Evolutionary conservation across 805 yeast species (phyloP).

Genomic region (Scheffersomyces amazonensis): DNA sequence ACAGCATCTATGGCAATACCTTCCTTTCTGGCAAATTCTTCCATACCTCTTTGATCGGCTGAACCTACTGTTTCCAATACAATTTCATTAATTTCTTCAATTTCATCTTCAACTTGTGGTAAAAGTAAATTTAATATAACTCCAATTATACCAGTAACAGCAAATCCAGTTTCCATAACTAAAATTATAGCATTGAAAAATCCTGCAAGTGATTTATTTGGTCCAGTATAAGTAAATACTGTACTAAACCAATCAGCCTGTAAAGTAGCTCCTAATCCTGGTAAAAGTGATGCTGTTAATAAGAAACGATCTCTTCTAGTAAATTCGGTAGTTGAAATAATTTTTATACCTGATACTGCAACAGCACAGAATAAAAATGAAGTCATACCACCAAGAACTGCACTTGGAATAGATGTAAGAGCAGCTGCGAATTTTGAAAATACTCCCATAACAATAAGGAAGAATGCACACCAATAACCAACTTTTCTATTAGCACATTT

Average conservation of each 20-base stretch:
- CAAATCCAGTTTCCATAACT: constrained; percentile 72
- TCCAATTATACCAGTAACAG: constrained; percentile 65
- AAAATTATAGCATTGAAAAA: constrained; percentile 66
- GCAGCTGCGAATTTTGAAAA: constrained; percentile 88
- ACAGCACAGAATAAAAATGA: constrained; percentile 73
- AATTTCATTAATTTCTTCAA: constrained; percentile 45
- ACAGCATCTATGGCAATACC: constrained; percentile 24
- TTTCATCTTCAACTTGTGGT: constrained; percentile 55
- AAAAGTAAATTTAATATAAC: constrained; percentile 58
- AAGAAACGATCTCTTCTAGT: constrained; percentile 74
- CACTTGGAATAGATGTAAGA: constrained; percentile 55
- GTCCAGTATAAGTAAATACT: constrained; percentile 67
- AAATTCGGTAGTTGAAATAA: constrained; percentile 59
- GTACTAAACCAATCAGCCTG: constrained; percentile 63
- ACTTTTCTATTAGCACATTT: constrained; percentile 84
- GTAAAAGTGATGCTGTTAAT: constrained; percentile 59
- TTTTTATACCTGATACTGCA: constrained; percentile 70
- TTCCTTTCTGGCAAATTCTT: constrained; percentile 29
- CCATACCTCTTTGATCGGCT: constrained; percentile 35
- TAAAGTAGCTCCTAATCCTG: constrained; percentile 66
- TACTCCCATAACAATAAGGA: constrained; percentile 80
- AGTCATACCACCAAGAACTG: constrained; percentile 80
- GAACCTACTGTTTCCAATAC: constrained; percentile 42
- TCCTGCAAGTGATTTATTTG: constrained; percentile 54
- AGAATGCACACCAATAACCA: constrained; percentile 80